phyloP scores from a whole-genome alignment of 2,329 filamentous ascomycete genomes.

The Xylariales sp. region DNA sequence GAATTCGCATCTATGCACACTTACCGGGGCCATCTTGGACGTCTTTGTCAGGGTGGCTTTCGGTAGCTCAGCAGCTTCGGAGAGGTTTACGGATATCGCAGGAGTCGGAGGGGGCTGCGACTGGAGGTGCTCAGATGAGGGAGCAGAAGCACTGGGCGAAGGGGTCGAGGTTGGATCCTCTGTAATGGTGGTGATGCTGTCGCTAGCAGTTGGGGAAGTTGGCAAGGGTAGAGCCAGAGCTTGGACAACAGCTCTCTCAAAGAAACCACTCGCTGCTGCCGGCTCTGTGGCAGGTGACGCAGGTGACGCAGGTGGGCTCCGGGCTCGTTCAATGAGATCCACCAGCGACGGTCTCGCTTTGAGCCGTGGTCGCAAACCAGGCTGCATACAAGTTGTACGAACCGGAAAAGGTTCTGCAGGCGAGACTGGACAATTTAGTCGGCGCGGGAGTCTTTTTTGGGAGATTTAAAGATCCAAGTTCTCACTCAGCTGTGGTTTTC shows the following conservation, averaged over 20 bases:
- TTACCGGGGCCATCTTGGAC: slow-evolving; percentile 54
- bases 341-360: slow-evolving; percentile 50
- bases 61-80: slow-evolving; percentile 17
- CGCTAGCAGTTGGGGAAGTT: slow-evolving; percentile 9
- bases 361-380: slow-evolving; percentile 44
- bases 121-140: slow-evolving; percentile 18
- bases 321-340: slow-evolving; percentile 33
- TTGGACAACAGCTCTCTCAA: slow-evolving; percentile 7
- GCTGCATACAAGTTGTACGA: slow-evolving; percentile 22
- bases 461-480: no score
- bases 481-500: no score
- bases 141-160: slow-evolving; percentile 8
- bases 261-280: background rate
- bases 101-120: slow-evolving; percentile 24
- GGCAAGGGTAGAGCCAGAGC: slow-evolving; percentile 21
- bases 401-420: no score
- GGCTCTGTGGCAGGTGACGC: slow-evolving; percentile 15
- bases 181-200: slow-evolving; percentile 18
- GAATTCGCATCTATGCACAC: slow-evolving; percentile 25
- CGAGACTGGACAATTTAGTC: no score
- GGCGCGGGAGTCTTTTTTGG: no score
- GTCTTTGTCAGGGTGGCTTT: slow-evolving; percentile 20
- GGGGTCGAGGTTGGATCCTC: slow-evolving; percentile 17
- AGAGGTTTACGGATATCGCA: slow-evolving; percentile 12
- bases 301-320: slow-evolving; percentile 10